Percentiles rank a stretch among this genome's conserved stretches.
phyloP scores from a whole-genome alignment of 495 filamentous ascomycete genomes.

The Lasiosphaeria hispida region DNA sequence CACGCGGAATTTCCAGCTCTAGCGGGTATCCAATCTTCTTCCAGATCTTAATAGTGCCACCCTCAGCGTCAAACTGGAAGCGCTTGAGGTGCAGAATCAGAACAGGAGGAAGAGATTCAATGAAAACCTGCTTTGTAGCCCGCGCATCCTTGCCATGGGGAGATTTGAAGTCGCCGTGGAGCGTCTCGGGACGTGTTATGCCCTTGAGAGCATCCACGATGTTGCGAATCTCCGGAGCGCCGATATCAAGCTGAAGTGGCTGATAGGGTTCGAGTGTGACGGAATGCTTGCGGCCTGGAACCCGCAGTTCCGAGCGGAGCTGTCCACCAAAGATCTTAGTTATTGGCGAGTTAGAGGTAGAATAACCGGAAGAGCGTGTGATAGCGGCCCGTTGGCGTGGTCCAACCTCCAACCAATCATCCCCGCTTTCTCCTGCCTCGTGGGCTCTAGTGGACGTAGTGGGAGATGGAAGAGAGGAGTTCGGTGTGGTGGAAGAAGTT shows the following conservation, averaged over 20 bases:
- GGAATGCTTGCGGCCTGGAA: conserved; percentile 82
- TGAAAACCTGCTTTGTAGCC: conserved; percentile 91
- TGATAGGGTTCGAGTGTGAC: conserved; percentile 93
- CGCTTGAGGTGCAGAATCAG: conserved; percentile 95
- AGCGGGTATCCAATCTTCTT: conserved; percentile 95
- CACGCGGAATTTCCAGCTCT: conserved; percentile 88
- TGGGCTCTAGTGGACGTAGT: conserved; percentile 33
- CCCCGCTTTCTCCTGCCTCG: conserved; percentile 39
- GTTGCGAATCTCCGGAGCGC: conserved; percentile 75
- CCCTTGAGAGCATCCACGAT: conserved; percentile 89
- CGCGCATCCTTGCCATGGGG: conserved; percentile 70
- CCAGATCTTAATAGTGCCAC: conserved; percentile 96
- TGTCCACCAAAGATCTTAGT: conserved; percentile 94
- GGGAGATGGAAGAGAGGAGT: conserved; percentile 37
- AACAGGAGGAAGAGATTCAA: conserved; percentile 88
- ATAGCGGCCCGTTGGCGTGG: conserved; percentile 83
- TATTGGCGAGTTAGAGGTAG: conserved; percentile 72
- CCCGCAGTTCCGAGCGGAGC: conserved; percentile 82
- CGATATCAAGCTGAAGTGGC: conserved; percentile 92
- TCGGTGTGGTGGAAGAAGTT: conserved; percentile 39
- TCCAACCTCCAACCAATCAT: conserved; percentile 91
- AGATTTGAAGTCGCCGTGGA: conserved; percentile 85
- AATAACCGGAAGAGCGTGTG: conserved; percentile 81
- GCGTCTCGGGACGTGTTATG: conserved; percentile 75
- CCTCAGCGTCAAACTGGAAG: conserved; percentile 91